Base-by-base conservation (phyloP, 768 basidiomycete genomes). In the Lactarius evosmus region DNA sequence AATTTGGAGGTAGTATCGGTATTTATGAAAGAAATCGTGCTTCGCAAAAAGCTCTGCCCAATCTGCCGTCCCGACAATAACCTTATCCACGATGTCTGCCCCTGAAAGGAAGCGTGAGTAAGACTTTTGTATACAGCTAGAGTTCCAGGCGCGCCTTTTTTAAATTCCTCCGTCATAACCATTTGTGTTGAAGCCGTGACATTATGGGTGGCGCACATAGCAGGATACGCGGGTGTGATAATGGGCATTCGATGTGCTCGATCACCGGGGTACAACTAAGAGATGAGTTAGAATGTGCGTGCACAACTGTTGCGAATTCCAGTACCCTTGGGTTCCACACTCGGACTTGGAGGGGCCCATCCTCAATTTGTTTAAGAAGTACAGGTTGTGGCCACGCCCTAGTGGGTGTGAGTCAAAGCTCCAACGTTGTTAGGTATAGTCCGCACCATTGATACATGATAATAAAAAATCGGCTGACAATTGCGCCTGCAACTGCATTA, bases 381-480 rank as follows among this genome's bases (percentile, higher is more conserved):
- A 98, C 95, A 32, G 97, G 97, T 73, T 96, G 93, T 22, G 97
- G 97, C 97, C 97, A 99, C 64, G 88, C 82, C 95, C 95, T 97
- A 68, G 14, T 16, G n/a, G 56, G 65, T 41, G 40, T 27, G 66
- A 29, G 63, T n/a, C 27, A 53, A 38, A 58, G 33, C 8, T 12
- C 9, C 7, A 54, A 54, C 32, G 12, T 27, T 40, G 30, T 41
- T 27, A 12, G 9, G 41, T 3, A 54, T 62, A 55, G 17, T 46
- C 75, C 88, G 51, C 62, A 92, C 96, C 96, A 98, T 78, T 95
- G 91, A 74, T 94, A 90, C 87, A 96, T 95, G 72, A 99, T 97
- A 67, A 96, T 93, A 73, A 98, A 99, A 78, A 99, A 98, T 69
- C 95, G 84, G 78, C 93, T 95, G 74, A 99, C 94, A 68, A 99